These are phyloP conservation scores for Aspergillus eucalypticola DNA, from an alignment of 2,329 filamentous ascomycete genomes.

Conservation along the genomic window DNA sequence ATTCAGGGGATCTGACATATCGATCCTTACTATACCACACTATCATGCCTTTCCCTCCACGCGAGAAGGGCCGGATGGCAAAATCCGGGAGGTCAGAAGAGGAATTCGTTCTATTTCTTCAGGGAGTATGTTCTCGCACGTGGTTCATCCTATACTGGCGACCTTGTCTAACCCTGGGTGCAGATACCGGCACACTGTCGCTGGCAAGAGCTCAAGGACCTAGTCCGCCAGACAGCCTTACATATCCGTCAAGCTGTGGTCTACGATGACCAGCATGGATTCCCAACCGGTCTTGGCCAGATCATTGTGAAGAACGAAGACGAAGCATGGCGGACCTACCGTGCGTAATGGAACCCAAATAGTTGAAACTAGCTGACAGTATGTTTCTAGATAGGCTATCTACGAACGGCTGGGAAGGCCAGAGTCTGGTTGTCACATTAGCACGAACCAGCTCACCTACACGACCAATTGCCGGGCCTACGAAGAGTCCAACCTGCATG, in stretches of 20 bases:
- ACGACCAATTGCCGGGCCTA: conserved; percentile 44
- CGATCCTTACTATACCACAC: background rate
- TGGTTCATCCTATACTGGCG: background rate
- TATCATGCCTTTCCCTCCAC: conserved; percentile 35
- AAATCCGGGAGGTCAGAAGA: conserved; percentile 39
- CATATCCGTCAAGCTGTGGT: conserved; percentile 49
- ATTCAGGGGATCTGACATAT: background rate
- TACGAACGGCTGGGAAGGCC: conserved; percentile 46
- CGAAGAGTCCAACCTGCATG: conserved; percentile 37
- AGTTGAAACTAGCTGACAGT: conserved; percentile 17
- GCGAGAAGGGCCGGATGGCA: conserved; percentile 34
- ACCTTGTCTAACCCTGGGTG: conserved; percentile 16
- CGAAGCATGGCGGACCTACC: conserved; percentile 47
- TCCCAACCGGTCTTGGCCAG: conserved; percentile 45
- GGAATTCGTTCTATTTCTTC: conserved; percentile 48
- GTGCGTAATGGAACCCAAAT: conserved; percentile 26
- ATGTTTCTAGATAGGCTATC: conserved; percentile 40
- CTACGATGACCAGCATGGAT: conserved; percentile 45
- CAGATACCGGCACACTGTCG: conserved; percentile 47
- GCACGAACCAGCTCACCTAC: conserved; percentile 44
- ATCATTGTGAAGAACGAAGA: conserved; percentile 49
- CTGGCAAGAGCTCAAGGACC: conserved; percentile 48
- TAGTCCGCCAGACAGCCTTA: conserved; percentile 46
- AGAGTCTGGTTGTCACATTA: conserved; percentile 45
- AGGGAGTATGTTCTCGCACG: conserved; percentile 36